A percentile compares a stretch with the other conserved stretches of the same genome.
Conservation (phyloP, 163 green algal genomes). For the Coccomyxa subellipsoidea region DNA sequence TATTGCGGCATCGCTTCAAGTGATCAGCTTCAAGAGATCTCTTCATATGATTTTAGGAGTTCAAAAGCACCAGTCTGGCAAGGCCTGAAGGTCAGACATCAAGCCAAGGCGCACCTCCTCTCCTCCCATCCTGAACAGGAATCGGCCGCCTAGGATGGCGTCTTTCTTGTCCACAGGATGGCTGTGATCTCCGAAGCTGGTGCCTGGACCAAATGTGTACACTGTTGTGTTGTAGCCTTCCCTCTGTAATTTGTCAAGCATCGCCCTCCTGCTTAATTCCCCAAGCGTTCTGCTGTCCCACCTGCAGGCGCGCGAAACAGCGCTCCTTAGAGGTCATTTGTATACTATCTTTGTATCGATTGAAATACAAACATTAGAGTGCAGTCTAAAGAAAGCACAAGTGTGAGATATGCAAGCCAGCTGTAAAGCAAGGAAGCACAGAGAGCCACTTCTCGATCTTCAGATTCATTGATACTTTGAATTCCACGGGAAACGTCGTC, state of each 20-base stretch:
- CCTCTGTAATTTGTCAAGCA: background rate
- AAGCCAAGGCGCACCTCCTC: background rate
- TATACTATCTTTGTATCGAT: too few relatives aligned
- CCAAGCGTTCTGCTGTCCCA: background rate
- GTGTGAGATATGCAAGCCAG: background rate
- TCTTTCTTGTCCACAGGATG: conserved; percentile 4
- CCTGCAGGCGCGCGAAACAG: background rate
- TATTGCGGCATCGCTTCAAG: too few relatives aligned
- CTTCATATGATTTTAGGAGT: too few relatives aligned
- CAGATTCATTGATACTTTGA: background rate
- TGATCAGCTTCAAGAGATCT: too few relatives aligned
- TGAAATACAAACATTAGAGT: too few relatives aligned
- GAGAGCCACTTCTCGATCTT: background rate
- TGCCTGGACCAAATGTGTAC: background rate
- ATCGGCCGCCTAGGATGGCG: background rate
- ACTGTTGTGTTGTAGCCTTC: background rate
- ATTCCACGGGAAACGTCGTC: too few relatives aligned
- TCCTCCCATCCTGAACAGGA: conserved; percentile 6
- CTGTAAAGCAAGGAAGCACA: background rate
- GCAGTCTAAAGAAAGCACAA: background rate
- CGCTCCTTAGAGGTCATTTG: too few relatives aligned
- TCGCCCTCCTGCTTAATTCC: background rate
- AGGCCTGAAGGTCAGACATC: background rate
- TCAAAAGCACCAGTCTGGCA: background rate
- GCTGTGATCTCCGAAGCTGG: background rate